Evolutionary conservation across 2,329 filamentous ascomycete genomes (phyloP).

Genomic region (Simplicillium aogashimaense): DNA sequence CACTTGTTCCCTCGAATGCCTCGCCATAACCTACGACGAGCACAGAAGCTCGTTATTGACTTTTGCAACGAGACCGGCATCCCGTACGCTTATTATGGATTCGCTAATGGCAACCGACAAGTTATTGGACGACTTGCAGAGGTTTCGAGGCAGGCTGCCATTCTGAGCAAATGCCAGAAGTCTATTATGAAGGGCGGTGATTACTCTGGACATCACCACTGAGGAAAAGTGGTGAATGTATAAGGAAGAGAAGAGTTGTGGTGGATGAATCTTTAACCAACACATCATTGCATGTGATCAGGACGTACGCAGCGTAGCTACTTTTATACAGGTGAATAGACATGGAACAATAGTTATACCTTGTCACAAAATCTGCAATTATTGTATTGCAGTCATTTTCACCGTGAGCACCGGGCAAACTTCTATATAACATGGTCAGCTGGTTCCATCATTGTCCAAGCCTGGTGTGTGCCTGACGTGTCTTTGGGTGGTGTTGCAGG

Average conservation of each 20-base stretch:
- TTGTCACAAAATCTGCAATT: neutral
- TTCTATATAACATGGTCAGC: too few species aligned
- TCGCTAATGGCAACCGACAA: conserved; percentile 72
- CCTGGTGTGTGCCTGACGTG: too few species aligned
- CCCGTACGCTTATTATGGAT: conserved; percentile 78
- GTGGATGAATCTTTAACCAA: neutral
- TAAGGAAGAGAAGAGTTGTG: too few species aligned
- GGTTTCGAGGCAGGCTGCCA: conserved; percentile 68
- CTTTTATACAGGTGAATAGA: neutral
- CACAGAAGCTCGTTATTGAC: conserved; percentile 66
- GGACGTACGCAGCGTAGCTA: neutral
- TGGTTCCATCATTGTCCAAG: too few species aligned
- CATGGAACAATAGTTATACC: neutral
- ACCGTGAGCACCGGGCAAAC: too few species aligned
- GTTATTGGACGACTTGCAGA: conserved; percentile 70
- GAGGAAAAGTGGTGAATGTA: too few species aligned
- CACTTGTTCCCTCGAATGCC: conserved; percentile 79
- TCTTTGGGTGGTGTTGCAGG: too few species aligned
- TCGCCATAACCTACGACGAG: conserved; percentile 68
- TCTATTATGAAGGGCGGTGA: conserved; percentile 25
- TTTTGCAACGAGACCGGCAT: conserved; percentile 78
- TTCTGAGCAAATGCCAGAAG: conserved; percentile 65
- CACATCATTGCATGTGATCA: neutral
- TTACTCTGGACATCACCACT: neutral
- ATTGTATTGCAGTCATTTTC: conserved; percentile 1